Conservation (phyloP, 2,329 filamentous ascomycete genomes). For the Chrysoporthe puriensis region DNA sequence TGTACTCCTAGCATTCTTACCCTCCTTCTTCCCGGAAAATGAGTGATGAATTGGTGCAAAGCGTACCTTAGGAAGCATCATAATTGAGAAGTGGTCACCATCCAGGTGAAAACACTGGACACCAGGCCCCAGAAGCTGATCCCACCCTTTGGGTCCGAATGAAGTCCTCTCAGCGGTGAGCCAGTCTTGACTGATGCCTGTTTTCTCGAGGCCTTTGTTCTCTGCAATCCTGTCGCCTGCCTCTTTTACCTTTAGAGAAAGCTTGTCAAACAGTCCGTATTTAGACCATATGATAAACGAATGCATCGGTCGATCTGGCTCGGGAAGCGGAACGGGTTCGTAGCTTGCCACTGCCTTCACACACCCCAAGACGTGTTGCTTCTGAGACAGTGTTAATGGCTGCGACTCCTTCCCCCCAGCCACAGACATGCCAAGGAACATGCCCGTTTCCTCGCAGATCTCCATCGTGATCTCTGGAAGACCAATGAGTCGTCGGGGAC, state of each 20-base stretch:
- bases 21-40: no score
- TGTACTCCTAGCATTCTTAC: no score
- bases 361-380: constrained; percentile 9
- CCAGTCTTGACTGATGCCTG: not conserved
- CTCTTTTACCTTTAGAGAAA: no score
- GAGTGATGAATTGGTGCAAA: no score
- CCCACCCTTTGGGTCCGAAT: constrained; percentile 15
- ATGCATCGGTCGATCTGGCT: no score
- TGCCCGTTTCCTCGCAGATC: constrained; percentile 12
- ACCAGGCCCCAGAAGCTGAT: constrained; percentile 5
- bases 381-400: not conserved
- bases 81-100: constrained; percentile 15
- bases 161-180: constrained; percentile 11
- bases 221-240: no score
- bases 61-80: constrained; percentile 11
- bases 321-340: no score
- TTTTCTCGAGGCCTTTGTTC: no score
- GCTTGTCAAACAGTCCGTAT: no score
- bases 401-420: not conserved
- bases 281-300: no score
- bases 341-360: not conserved
- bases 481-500: constrained; percentile 9
- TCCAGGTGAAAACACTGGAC: constrained; percentile 8
- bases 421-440: constrained; percentile 3
- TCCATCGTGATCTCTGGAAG: constrained; percentile 5